These are phyloP conservation scores for Pochonia chlamydosporia DNA, from an alignment of 2,329 filamentous ascomycete species.

Conservation along the genomic window DNA sequence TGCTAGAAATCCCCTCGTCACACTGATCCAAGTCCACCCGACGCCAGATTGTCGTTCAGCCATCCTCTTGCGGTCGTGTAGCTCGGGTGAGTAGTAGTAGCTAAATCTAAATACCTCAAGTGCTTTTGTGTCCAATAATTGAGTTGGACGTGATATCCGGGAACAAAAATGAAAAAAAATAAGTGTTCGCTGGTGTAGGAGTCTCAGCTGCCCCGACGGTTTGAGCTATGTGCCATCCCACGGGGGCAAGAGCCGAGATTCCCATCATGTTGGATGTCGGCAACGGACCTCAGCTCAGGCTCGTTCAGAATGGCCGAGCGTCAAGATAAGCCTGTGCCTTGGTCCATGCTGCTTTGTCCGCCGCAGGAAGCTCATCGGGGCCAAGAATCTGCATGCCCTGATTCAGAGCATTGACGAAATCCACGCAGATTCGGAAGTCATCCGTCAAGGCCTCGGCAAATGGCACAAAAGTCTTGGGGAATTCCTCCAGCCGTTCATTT, in stretches of 20 bases:
- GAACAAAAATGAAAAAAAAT: not conserved
- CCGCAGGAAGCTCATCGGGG: slow-evolving; percentile 38
- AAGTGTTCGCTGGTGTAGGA: not conserved
- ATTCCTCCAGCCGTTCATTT: slow-evolving; percentile 39
- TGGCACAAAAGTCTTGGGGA: slow-evolving; percentile 51
- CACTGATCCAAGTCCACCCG: not conserved
- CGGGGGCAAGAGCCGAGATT: too few species aligned
- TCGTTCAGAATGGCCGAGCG: slow-evolving; percentile 31
- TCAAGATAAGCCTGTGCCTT: slow-evolving; percentile 49
- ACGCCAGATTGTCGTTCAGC: not conserved
- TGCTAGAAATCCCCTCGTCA: not conserved
- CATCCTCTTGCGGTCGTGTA: not conserved
- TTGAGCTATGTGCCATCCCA: not conserved
- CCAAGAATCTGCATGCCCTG: slow-evolving; percentile 51
- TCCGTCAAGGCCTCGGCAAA: slow-evolving; percentile 52
- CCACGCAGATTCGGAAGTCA: slow-evolving; percentile 51
- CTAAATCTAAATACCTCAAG: not conserved
- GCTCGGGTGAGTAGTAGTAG: not conserved
- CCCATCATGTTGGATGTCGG: not conserved
- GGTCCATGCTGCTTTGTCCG: slow-evolving; percentile 47
- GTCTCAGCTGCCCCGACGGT: not conserved
- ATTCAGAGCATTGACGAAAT: slow-evolving; percentile 53
- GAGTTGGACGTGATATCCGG: not conserved
- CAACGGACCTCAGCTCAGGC: not conserved
- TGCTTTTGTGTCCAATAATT: not conserved